Percentiles rank a stretch among this genome's conserved stretches.
These are phyloP conservation scores for Leccinum fuscescens DNA, from an alignment of 1,284 basidiomycete genomes.

Conservation along the genomic window DNA sequence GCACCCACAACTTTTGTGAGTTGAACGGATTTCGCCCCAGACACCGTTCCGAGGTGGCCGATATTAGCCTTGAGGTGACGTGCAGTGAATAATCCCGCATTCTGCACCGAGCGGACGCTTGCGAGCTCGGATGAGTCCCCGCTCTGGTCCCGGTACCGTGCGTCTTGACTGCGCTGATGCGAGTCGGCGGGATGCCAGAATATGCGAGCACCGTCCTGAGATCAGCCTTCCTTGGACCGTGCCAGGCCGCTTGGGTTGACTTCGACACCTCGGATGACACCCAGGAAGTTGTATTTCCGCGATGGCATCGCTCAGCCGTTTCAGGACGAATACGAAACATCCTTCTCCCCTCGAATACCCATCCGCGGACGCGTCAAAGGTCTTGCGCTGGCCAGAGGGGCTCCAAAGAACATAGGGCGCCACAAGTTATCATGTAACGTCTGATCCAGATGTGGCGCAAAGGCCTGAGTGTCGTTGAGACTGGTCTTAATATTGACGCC, in stretches of 20 bases:
- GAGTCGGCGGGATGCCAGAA: slow-evolving; percentile 44
- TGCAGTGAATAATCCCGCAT: slow-evolving; percentile 51
- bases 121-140: slow-evolving; percentile 63
- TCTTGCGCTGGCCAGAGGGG: slow-evolving; percentile 63
- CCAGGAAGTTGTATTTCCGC: slow-evolving; percentile 63
- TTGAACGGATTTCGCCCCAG: slow-evolving; percentile 49
- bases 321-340: slow-evolving; percentile 68
- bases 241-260: slow-evolving; percentile 65
- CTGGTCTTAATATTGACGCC: slow-evolving; percentile 72
- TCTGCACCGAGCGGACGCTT: slow-evolving; percentile 55
- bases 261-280: slow-evolving; percentile 65
- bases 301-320: slow-evolving; percentile 63
- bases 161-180: slow-evolving; percentile 66
- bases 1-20: slow-evolving; percentile 54
- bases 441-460: no score
- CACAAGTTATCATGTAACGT: neutral
- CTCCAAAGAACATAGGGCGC: slow-evolving; percentile 65
- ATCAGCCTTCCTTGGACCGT: slow-evolving; percentile 50
- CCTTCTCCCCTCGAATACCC: slow-evolving; percentile 75
- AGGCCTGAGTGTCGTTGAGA: slow-evolving; percentile 37
- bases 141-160: slow-evolving; percentile 73
- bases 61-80: slow-evolving; percentile 69
- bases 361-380: slow-evolving; percentile 69
- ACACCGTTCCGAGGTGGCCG: slow-evolving; percentile 73
- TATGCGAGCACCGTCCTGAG: slow-evolving; percentile 48